Base-by-base conservation (phyloP, 768 basidiomycete species). In the Leccinum imitatum region DNA sequence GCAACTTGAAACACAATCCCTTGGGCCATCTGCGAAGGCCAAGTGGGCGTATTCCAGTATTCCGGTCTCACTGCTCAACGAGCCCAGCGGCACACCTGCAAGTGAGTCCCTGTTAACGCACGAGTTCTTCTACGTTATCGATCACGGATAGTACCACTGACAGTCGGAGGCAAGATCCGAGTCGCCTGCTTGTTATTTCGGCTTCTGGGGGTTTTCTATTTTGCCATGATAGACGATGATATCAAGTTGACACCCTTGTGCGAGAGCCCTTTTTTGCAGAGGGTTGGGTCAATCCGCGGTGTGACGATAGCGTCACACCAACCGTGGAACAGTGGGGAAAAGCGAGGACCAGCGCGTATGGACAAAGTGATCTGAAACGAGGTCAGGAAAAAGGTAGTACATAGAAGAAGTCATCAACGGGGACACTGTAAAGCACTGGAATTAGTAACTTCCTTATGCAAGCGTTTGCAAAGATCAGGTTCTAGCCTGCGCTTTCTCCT, bases 41-140 rank as follows among this genome's bases (percentile, higher is more conserved):
- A 54, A 19, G 33, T 65, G 57, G 27, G 59, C 60, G 17, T 62
- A 62, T 37, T 41, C 60, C 25, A 63, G 51, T 39, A 62, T 30
- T n/a, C 39, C 39, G 39, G 33, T 14, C 33, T 13, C 39, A 41
- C 41, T 44, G 4, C 37, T 15, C 37, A 4, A 41, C 39, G 17
- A 41, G 17, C 17, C 39, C 39, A 41, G 17, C 8, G 39, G 17
- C 39, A 17, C 15, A 39, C 17, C 57, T 58, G 56, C 21, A 25
- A 31, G 33, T 17, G 15, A 25, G 25, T 8, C 17, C 25, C 27
- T 8, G 27, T 30, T 30, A 30, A 30, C 27, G 27, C 27, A 30
- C 8, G 8, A 8, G 27, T 30, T 30, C 25, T 25, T 25, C 25
- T 25, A 25, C 25, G 25, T 25, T 25, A 25, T 25, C 27, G 27